These are phyloP conservation scores for Neurospora sp. DNA, from an alignment of 495 filamentous ascomycete genomes.

Conservation along the genomic window DNA sequence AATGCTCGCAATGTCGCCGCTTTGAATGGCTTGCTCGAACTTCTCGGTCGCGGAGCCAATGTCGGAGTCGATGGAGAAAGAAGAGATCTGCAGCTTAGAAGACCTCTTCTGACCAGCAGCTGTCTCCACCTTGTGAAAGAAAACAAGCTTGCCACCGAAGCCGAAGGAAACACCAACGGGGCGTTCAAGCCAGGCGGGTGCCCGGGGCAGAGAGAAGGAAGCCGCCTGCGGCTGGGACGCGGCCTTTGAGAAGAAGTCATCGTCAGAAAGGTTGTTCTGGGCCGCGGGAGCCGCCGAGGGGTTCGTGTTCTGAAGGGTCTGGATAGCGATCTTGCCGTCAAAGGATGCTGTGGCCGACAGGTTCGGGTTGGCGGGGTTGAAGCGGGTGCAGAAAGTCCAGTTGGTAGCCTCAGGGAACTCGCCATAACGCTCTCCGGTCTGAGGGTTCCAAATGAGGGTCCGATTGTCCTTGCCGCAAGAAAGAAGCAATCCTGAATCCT, in stretches of 20 bases:
- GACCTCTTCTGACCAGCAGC: constrained; percentile 49
- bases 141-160: constrained; percentile 88
- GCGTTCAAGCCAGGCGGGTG: constrained; percentile 83
- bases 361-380: constrained; percentile 86
- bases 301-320: constrained; percentile 85
- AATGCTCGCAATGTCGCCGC: constrained; percentile 65
- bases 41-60: constrained; percentile 74
- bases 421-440: constrained; percentile 73
- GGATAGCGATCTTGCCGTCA: constrained; percentile 86
- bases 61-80: constrained; percentile 77
- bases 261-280: constrained; percentile 61
- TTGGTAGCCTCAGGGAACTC: constrained; percentile 97
- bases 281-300: constrained; percentile 47
- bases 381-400: constrained; percentile 94
- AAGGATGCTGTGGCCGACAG: constrained; percentile 92
- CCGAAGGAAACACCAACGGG: constrained; percentile 87
- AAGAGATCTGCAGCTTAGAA: constrained; percentile 73
- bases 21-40: constrained; percentile 75
- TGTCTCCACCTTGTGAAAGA: constrained; percentile 49
- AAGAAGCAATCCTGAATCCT: constrained; percentile 82
- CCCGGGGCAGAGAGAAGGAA: constrained; percentile 73
- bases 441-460: constrained; percentile 92
- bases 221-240: constrained; percentile 83
- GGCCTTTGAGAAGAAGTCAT: constrained; percentile 93
- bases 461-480: constrained; percentile 96